phyloP scores from a whole-genome alignment of 495 filamentous ascomycete species.

The Neurospora sp. region DNA sequence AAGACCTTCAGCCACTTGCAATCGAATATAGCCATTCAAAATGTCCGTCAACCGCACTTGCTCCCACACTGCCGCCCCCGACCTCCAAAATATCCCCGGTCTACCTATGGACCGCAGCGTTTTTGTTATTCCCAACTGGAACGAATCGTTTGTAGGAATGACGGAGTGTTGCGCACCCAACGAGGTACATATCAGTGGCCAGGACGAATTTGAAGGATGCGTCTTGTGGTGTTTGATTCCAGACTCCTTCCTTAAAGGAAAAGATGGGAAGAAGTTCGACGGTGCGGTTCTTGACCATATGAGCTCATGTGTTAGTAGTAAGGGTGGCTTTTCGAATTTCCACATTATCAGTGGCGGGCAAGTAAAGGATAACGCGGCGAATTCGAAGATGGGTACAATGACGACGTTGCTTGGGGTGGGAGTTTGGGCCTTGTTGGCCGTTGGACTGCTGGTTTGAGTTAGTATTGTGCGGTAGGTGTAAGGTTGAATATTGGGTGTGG shows the following conservation, averaged over 20 bases:
- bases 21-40: background rate
- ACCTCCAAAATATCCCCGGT: background rate
- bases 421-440: no score
- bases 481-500: no score
- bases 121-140: background rate
- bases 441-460: no score
- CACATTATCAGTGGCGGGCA: no score
- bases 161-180: background rate
- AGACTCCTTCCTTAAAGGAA: background rate
- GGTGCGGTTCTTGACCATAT: no score
- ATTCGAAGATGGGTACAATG: no score
- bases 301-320: no score
- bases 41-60: background rate
- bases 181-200: background rate
- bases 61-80: background rate
- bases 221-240: background rate
- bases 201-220: background rate
- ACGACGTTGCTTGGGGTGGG: no score
- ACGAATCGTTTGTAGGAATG: background rate
- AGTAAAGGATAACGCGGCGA: no score
- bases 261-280: background rate
- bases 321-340: no score
- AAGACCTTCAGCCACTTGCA: background rate
- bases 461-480: no score
- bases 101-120: background rate